Percentiles rank a stretch among this genome's conserved stretches.
Evolutionary conservation across 2,329 filamentous ascomycete species (phyloP).

Genomic region (Exophiala mesophila): DNA sequence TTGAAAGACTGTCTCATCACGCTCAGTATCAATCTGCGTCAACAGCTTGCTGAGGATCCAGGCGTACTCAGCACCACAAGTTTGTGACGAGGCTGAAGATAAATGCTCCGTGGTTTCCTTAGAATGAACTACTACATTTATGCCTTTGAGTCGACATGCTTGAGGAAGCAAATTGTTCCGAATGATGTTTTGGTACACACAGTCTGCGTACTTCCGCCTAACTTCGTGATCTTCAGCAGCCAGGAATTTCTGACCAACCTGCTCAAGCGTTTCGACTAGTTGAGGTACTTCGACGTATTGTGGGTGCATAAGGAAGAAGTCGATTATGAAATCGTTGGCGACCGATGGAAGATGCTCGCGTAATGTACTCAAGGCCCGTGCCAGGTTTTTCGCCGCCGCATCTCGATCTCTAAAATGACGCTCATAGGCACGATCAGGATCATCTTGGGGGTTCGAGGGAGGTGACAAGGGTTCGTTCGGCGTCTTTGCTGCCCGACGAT

Average conservation of each 20-base stretch:
- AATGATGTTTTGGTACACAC: conserved; percentile 14
- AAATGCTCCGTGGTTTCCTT: neutral
- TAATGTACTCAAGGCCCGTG: conserved; percentile 10
- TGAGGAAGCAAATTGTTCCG: conserved; percentile 10
- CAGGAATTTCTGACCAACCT: conserved; percentile 13
- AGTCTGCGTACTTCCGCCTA: conserved; percentile 11
- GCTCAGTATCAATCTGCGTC: conserved; percentile 14
- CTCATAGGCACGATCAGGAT: conserved; percentile 13
- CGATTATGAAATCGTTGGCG: conserved; percentile 6
- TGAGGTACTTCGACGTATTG: conserved; percentile 12
- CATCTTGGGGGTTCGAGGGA: conserved; percentile 10
- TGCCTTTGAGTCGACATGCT: conserved; percentile 12
- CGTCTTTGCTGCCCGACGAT: neutral
- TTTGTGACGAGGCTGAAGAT: neutral
- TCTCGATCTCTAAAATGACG: conserved; percentile 17
- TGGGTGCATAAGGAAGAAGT: conserved; percentile 16
- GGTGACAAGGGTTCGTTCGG: neutral
- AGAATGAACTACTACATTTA: conserved; percentile 15
- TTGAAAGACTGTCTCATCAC: conserved; percentile 13
- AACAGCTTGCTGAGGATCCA: conserved; percentile 16
- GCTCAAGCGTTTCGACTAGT: conserved; percentile 8
- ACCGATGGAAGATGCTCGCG: conserved; percentile 8
- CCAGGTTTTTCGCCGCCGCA: conserved; percentile 9
- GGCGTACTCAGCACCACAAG: conserved; percentile 1
- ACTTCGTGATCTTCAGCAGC: conserved; percentile 1